Base-by-base conservation (phyloP, 768 basidiomycete species). In the Leccinum broughii region DNA sequence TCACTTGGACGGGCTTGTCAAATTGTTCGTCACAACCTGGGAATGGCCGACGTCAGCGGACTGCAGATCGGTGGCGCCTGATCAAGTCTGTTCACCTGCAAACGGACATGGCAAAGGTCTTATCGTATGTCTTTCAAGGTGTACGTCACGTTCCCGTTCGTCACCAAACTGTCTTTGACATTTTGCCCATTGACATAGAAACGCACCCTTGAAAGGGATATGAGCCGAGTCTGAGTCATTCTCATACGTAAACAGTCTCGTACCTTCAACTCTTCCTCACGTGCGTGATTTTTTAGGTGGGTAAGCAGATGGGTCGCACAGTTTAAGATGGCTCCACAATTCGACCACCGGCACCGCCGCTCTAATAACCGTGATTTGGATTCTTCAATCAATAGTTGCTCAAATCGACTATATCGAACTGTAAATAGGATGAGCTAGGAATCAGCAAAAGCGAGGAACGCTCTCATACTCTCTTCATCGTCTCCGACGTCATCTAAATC, bases 291-390 rank as follows among this genome's bases (percentile, higher is more conserved):
- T 52, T 72, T 71, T 35, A 86, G 69, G 76, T 91, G 89, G 20
- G 71, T 67, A 39, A 80, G 67, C 54, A 90, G 70, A 49, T 74
- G 78, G 48, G 79, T 75, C 6, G 76, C 72, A 50, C 85, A 85
- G 66, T 86, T 88, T 62, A 89, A 66, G 14, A 83, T 64, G 46
- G 76, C 77, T 59, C 76, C 77, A 71, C 89, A 92, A 28, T 77
- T 76, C 57, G 71, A 72, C 89, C 89, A 92, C 68, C 76, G 78
- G 72, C 89, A 91, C 11, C 70, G 74, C 49, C 76, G 69, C 62
- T 77, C 76, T 56, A 75, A 76, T 56, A 88, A 61, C 61, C 83
- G 77, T 8, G 78, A 77, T 59, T 77, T 81, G 56, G 86, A 79
- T 59, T 83, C 68, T 56, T 77, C 68, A 61, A 85, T 72, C 35